phyloP scores from a whole-genome alignment of 2,329 filamentous ascomycete species.

The Cladophialophora exuberans region DNA sequence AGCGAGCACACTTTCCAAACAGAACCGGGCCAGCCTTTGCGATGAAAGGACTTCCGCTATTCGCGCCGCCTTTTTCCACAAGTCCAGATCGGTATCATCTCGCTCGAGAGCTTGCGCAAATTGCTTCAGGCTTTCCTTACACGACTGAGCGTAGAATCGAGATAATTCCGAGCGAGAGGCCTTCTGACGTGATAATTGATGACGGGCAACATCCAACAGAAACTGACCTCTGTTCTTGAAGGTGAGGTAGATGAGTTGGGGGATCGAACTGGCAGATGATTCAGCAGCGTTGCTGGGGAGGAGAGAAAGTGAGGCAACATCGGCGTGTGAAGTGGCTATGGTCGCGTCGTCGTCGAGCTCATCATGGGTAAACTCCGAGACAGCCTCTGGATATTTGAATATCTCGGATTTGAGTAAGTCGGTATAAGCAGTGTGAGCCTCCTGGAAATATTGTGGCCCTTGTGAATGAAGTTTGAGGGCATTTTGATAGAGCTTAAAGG shows the following conservation, averaged over 20 bases:
- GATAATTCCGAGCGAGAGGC: conserved; percentile 15
- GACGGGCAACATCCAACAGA: conserved; percentile 72
- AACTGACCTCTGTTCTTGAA: conserved; percentile 97
- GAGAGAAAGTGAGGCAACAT: conserved; percentile 36
- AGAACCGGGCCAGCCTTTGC: conserved; percentile 62
- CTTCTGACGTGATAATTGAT: conserved; percentile 43
- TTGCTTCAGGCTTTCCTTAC: conserved; percentile 51
- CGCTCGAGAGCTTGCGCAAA: conserved; percentile 67
- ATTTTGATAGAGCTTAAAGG: conserved; percentile 88
- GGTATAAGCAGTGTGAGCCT: conserved; percentile 80
- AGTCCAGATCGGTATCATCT: conserved; percentile 65
- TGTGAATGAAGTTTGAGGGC: conserved; percentile 91
- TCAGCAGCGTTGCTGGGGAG: conserved; percentile 67
- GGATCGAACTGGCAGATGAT: conserved; percentile 75
- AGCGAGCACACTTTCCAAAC: conserved; percentile 65
- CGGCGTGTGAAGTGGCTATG: conserved; percentile 18
- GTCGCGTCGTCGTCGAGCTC: conserved; percentile 45
- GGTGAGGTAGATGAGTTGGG: conserved; percentile 87
- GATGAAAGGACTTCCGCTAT: conserved; percentile 62
- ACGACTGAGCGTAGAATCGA: conserved; percentile 38
- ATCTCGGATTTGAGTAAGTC: conserved; percentile 89
- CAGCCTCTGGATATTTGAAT: conserved; percentile 85
- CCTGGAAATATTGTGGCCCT: conserved; percentile 73
- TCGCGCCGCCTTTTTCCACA: conserved; percentile 65
- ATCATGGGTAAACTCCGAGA: conserved; percentile 79